Evolutionary conservation across 177 flowering plant genomes (phyloP).

Genomic region (Vitis hybrid): DNA sequence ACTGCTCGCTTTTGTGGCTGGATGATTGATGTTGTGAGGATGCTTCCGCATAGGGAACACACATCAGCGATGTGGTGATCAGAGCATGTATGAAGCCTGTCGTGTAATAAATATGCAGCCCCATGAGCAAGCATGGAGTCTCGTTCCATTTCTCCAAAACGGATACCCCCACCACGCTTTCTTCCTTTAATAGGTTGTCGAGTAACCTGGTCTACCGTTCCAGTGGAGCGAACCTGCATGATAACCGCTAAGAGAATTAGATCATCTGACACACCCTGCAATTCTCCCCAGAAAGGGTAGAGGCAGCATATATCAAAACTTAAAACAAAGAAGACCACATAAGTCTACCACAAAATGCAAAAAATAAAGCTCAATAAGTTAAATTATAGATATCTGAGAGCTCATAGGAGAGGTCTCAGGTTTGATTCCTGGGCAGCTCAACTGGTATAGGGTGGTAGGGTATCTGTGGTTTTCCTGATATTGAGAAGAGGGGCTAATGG

Average conservation of each 20-base stretch:
- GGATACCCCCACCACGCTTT: constrained; percentile 90
- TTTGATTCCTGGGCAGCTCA: too few relatives aligned
- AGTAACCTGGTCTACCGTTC: constrained; percentile 73
- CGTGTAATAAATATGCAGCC: constrained; percentile 86
- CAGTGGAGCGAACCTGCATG: constrained; percentile 85
- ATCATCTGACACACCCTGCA: too few relatives aligned
- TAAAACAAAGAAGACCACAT: too few relatives aligned
- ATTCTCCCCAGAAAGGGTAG: too few relatives aligned
- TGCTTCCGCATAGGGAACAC: constrained; percentile 83
- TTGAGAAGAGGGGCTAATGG: too few relatives aligned
- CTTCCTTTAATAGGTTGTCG: constrained; percentile 92
- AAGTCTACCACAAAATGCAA: neutral
- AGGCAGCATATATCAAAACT: too few relatives aligned
- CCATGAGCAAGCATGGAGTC: constrained; percentile 95
- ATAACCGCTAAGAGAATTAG: neutral
- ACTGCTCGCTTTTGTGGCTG: constrained; percentile 50
- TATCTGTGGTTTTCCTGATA: too few relatives aligned
- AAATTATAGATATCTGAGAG: too few relatives aligned
- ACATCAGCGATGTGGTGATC: constrained; percentile 89
- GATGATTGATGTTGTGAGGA: constrained; percentile 60
- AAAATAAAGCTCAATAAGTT: neutral
- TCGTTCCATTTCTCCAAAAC: constrained; percentile 98
- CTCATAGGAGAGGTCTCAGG: too few relatives aligned
- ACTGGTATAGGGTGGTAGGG: too few relatives aligned
- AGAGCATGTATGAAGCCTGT: constrained; percentile 87